Base-by-base conservation (phyloP, 305 asterid genomes). In the Fraxinus greggii region DNA sequence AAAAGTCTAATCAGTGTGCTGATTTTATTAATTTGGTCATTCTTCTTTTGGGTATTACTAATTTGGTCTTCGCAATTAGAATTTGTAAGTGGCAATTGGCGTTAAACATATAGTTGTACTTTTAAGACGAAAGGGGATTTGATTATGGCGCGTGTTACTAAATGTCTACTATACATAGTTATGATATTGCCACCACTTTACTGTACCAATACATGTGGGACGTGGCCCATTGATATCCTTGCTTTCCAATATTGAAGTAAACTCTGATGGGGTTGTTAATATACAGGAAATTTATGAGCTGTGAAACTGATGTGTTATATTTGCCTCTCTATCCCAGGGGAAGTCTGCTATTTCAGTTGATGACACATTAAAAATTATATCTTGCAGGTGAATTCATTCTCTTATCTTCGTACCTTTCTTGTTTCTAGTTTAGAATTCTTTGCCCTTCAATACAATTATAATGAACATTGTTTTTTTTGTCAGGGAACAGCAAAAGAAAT, bases 401-500 rank as follows among this genome's bases (percentile, higher is more conserved):
- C 8, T 38, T 40, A 3, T 77, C 32, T 77, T 31, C 67, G 78
- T 5, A 28, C 42, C 56, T 51, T 13, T 54, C 70, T 9, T 29
- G 8, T 38, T 48, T 56, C 42, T 21, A 28, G 5, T 56, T 15
- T 59, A 42, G 59, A 29, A 36, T 82, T 26, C 38, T 75, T 67
- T 38, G 24, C 54, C 78, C 42, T 73, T 79, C 45, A 7, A 12
- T 75, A 29, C 78, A 65, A 75, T 77, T 72, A 42, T 45, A 54
- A 56, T 78, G 40, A 72, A 69, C 85, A 78, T 79, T 86, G 54
- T 67, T 81, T 85, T 85, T 54, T 81, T 85, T 85, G 85, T 83
- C 88, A 93, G 98, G 89, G 97, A 93, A 86, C 89, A 87, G 78
- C 95, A 91, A 87, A 88, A 88, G 83, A 94, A 86, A 86, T 83